Evolutionary conservation across 1,284 basidiomycete species (phyloP).

Genomic region (Amylostereum chailletii): DNA sequence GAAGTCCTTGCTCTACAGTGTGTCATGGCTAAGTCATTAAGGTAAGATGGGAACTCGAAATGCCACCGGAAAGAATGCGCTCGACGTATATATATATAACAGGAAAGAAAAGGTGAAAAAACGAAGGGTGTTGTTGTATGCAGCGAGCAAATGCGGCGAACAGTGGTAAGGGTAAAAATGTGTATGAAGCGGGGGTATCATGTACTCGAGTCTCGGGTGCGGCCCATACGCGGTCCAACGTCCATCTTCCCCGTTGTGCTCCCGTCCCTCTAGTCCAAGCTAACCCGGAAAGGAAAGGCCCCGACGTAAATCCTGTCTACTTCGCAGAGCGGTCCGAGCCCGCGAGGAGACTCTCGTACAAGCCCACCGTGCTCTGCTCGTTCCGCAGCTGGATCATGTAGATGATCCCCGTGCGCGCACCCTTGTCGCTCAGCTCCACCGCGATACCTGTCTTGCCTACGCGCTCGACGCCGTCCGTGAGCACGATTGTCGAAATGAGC

Average conservation of each 20-base stretch:
- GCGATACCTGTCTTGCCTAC: conserved; percentile 98
- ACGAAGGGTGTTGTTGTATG: background rate
- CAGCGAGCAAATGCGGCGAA: no score
- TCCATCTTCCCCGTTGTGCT: no score
- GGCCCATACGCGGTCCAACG: no score
- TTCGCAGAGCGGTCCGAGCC: conserved; percentile 67
- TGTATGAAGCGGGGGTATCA: no score
- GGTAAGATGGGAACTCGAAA: conserved; percentile 5
- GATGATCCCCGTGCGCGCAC: conserved; percentile 87
- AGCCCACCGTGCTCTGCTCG: conserved; percentile 76
- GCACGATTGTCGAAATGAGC: conserved; percentile 90
- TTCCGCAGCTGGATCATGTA: conserved; percentile 96
- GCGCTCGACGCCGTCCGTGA: conserved; percentile 93
- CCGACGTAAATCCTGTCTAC: conserved; percentile 9
- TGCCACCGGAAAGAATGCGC: background rate
- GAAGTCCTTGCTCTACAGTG: no score
- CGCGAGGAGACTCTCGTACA: conserved; percentile 83
- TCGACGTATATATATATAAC: no score
- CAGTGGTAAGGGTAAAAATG: no score
- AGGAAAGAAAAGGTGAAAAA: background rate
- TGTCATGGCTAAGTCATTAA: background rate
- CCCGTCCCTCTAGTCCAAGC: no score
- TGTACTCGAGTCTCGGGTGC: no score
- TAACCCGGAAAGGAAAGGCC: background rate
- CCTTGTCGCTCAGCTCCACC: conserved; percentile 88